Conservation (phyloP, 176 grass and related monocot genomes). For the Oryza glumipatula region DNA sequence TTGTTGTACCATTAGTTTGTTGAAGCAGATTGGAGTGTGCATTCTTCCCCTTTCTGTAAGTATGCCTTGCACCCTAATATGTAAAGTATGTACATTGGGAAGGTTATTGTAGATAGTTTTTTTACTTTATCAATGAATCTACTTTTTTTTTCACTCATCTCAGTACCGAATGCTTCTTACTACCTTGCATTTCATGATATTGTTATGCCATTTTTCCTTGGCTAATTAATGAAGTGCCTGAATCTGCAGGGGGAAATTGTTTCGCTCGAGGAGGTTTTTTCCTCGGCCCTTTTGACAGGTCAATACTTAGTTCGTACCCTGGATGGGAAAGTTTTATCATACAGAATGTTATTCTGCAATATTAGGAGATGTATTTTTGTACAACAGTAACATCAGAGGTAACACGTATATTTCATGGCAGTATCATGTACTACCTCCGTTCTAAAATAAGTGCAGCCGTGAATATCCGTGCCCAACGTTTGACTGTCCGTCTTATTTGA, state of each 20-base stretch:
- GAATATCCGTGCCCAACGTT: too few species aligned
- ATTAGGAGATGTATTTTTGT: not conserved
- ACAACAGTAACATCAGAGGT: not conserved
- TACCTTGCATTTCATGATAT: not conserved
- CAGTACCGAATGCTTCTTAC: not conserved
- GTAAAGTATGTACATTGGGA: constrained; percentile 27
- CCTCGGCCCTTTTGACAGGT: constrained; percentile 6
- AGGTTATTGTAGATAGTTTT: not conserved
- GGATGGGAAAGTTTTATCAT: not conserved
- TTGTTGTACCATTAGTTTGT: constrained; percentile 57
- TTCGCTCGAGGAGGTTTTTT: not conserved
- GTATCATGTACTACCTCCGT: not conserved
- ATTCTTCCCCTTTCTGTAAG: constrained; percentile 45
- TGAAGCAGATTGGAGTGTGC: constrained; percentile 46
- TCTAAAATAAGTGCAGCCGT: too few species aligned
- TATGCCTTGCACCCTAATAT: constrained; percentile 39
- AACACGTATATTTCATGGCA: not conserved
- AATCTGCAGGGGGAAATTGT: constrained; percentile 29
- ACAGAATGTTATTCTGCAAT: not conserved
- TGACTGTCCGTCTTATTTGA: too few species aligned
- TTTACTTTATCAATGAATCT: not conserved
- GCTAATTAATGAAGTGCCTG: constrained; percentile 12
- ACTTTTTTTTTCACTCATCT: not conserved
- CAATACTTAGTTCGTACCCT: not conserved
- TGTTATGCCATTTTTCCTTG: not conserved